Base-by-base conservation (phyloP, 202 grass and related monocot species). In the Panicum virgatum region DNA sequence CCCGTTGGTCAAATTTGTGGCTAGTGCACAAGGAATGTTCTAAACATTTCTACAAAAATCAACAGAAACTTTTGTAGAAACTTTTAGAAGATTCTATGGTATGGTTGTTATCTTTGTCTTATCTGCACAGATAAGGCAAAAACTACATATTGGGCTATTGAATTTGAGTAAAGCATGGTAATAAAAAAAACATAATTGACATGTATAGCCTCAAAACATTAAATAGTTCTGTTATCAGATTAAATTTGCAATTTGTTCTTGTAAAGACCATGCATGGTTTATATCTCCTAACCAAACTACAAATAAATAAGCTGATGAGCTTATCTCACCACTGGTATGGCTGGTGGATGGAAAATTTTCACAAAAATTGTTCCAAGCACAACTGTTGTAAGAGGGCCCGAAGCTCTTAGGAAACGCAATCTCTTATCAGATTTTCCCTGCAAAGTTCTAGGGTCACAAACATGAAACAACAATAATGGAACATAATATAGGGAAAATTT, bases 311-410 rank as follows among this genome's bases (percentile, higher is more conserved):
- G 40, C 48, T 77, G 70, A 52, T 53, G 50, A 81, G 58, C 20
- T 76, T 36, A 83, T 81, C 84, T 92, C 62, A 98, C 96, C 86
- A 95, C 92, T 88, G 96, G 90, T 72, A 98, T 98, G 77, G 88
- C 85, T 85, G 76, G 25, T 81, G 92, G 92, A 86, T 48, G 92
- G 83, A 98, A 98, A 85, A 98, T 51, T 91, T 98, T 98, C 69
- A 98, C 86, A 85, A 94, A 84, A 74, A 86, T 60, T 63, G 90
- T 95, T 70, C 96, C 96, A 66, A 95, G 56, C 66, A 98, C 84
- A 78, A 98, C 92, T 72, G 96, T 90, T 86, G 96, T 95, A 71
- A 98, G 92, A 58, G 96, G 96, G 18, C 96, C 96, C 62, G 96
- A 88, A 46, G 80, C 96, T 88, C 88, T 93, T 67, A 98, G 23